These are phyloP conservation scores for Thalia dealbata DNA, from an alignment of 176 grass and related monocot species.

Conservation along the genomic window DNA sequence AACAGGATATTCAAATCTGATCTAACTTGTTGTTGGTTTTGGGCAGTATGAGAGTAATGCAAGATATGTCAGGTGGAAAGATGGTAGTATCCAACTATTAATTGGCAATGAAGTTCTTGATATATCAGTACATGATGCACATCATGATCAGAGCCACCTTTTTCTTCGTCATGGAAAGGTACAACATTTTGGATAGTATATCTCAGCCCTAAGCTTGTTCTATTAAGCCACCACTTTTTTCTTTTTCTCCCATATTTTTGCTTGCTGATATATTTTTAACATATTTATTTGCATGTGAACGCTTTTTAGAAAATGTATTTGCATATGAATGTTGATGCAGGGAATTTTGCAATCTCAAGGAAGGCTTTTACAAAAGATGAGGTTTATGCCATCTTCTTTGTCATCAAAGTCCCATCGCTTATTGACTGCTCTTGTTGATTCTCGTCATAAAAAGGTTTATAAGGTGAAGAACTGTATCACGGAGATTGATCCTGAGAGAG, in stretches of 20 bases:
- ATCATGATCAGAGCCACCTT: slow-evolving; percentile 85
- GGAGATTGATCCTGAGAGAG: slow-evolving; percentile 78
- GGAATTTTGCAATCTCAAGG: slow-evolving; percentile 97
- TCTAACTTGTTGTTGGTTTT: slow-evolving; percentile 5
- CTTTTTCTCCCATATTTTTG: not conserved
- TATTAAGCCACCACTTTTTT: not conserved
- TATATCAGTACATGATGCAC: slow-evolving; percentile 79
- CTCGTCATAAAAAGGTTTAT: slow-evolving; percentile 84
- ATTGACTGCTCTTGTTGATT: slow-evolving; percentile 91
- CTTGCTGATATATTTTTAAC: not conserved
- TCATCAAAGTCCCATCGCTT: slow-evolving; percentile 84
- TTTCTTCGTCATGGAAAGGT: slow-evolving; percentile 85
- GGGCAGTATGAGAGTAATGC: slow-evolving; percentile 88
- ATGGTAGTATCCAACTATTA: slow-evolving; percentile 78
- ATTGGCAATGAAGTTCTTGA: slow-evolving; percentile 99
- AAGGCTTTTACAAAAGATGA: slow-evolving; percentile 80
- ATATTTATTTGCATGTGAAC: not conserved
- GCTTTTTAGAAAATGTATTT: not conserved
- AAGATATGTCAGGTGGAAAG: slow-evolving; percentile 95
- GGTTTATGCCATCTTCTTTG: slow-evolving; percentile 97
- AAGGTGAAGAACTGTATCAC: slow-evolving; percentile 96
- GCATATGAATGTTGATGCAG: slow-evolving; percentile 29
- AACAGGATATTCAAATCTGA: not conserved
- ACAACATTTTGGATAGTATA: slow-evolving; percentile 8
- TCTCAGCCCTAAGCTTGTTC: not conserved